Conservation (phyloP, 495 filamentous ascomycete species). For the Penicillium turbatum region DNA sequence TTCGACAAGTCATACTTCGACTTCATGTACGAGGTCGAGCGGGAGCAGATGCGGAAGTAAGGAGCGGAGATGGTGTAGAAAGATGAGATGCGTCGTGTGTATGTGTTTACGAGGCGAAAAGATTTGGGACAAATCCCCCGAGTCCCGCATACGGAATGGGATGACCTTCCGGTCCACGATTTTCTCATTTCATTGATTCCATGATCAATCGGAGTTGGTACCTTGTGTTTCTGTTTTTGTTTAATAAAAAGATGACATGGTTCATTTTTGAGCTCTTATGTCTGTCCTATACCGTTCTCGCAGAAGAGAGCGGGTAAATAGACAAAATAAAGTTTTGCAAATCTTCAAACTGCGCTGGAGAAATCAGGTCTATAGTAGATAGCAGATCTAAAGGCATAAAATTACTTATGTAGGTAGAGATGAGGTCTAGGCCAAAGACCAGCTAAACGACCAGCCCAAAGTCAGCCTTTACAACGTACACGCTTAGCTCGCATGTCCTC, state of each 20-base stretch:
- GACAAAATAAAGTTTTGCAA: conserved; percentile 30
- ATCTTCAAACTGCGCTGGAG: conserved; percentile 8
- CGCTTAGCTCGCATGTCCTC: too few relatives aligned
- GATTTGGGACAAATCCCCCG: conserved; percentile 21
- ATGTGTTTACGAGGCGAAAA: conserved; percentile 44
- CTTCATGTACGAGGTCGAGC: conserved; percentile 97
- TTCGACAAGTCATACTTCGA: conserved; percentile 99
- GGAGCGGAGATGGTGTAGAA: conserved; percentile 14
- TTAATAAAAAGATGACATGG: conserved; percentile 41
- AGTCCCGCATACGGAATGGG: conserved; percentile 33
- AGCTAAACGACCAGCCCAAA: too few relatives aligned
- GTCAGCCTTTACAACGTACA: too few relatives aligned
- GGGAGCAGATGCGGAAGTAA: conserved; percentile 52
- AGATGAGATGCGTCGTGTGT: conserved; percentile 32
- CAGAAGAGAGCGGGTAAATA: conserved; percentile 23
- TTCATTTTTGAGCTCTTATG: conserved; percentile 23
- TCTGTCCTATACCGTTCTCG: conserved; percentile 9
- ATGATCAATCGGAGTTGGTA: conserved; percentile 49
- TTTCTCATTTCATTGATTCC: conserved; percentile 43
- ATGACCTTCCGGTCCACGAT: conserved; percentile 38
- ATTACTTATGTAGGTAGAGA: too few relatives aligned
- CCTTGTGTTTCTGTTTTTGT: conserved; percentile 35
- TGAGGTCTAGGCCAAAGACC: too few relatives aligned
- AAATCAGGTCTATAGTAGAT: too few relatives aligned
- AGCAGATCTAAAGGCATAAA: too few relatives aligned